phyloP scores from a whole-genome alignment of 2,329 filamentous ascomycete species.

The Anisogramma anomala region DNA sequence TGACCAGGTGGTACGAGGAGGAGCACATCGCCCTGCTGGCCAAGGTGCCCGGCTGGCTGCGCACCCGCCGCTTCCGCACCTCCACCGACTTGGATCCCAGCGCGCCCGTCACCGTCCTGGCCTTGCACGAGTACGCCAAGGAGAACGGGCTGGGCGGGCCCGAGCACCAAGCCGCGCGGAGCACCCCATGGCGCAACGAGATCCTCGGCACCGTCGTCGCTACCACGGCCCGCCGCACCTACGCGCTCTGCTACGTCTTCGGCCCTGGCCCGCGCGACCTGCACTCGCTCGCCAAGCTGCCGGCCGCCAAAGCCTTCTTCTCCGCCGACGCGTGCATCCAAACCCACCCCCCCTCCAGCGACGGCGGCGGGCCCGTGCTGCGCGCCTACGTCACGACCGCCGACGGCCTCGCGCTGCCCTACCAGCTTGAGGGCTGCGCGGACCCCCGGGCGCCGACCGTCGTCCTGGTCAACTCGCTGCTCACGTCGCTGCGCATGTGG shows the following conservation, averaged over 20 bases:
- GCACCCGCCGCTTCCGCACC: constrained; percentile 59
- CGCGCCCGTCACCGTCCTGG: constrained; percentile 46
- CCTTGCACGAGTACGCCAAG: constrained; percentile 61
- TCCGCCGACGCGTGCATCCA: constrained; percentile 43
- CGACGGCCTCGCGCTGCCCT: constrained; percentile 60
- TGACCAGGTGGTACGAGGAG: constrained; percentile 61
- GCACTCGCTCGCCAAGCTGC: constrained; percentile 38
- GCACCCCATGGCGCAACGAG: constrained; percentile 49
- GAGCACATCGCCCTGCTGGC: constrained; percentile 63
- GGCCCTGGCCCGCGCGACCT: constrained; percentile 63
- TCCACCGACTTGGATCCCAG: constrained; percentile 45
- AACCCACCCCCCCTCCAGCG: constrained; percentile 35
- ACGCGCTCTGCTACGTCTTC: constrained; percentile 69
- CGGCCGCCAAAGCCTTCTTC: constrained; percentile 36
- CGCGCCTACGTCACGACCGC: constrained; percentile 55
- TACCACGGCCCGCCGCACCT: constrained; percentile 46
- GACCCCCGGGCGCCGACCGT: constrained; percentile 58
- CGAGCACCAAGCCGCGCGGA: constrained; percentile 50
- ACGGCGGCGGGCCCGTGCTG: constrained; percentile 39
- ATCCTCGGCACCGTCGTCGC: constrained; percentile 49
- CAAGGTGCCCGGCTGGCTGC: constrained; percentile 67
- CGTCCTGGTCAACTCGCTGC: constrained; percentile 68
- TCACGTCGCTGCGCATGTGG: constrained; percentile 73
- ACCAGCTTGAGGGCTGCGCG: constrained; percentile 61
- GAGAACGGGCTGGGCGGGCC: constrained; percentile 54